A percentile compares a stretch with the other conserved stretches of the same genome.
Conservation (phyloP, 371 early-diverging fungal species). For the Scutellospora calospora region DNA sequence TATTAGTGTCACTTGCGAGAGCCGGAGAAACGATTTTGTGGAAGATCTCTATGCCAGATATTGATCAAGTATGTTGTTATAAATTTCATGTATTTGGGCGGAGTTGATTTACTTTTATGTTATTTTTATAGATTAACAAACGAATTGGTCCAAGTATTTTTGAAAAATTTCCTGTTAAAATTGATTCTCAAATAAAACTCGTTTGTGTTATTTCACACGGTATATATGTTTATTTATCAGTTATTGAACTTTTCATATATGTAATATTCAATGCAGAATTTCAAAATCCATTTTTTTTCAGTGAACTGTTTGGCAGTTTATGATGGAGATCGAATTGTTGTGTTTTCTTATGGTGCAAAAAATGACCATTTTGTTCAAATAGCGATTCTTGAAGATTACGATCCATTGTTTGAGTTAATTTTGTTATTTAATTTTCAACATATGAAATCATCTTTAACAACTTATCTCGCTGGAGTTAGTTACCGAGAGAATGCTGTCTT, state of each 20-base stretch:
- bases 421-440: slow-evolving; percentile 34
- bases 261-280: neutral
- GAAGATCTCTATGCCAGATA: slow-evolving; percentile 57
- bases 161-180: slow-evolving; percentile 20
- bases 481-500: slow-evolving; percentile 21
- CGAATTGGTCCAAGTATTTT: slow-evolving; percentile 15
- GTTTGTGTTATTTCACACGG: slow-evolving; percentile 16
- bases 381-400: slow-evolving; percentile 16
- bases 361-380: neutral
- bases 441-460: neutral
- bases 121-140: slow-evolving; percentile 19
- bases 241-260: neutral
- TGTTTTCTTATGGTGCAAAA: neutral
- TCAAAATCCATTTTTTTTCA: neutral
- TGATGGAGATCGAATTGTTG: slow-evolving; percentile 19
- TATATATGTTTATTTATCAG: neutral
- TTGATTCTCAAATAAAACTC: slow-evolving; percentile 18
- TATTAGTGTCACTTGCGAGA: slow-evolving; percentile 61
- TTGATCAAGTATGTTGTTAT: neutral
- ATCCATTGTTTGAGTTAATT: slow-evolving; percentile 23
- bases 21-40: slow-evolving; percentile 67
- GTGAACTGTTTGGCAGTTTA: slow-evolving; percentile 26
- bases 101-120: neutral
- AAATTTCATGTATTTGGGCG: neutral
- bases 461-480: slow-evolving; percentile 36